Evolutionary conservation across 2,329 filamentous ascomycete genomes (phyloP).

Genomic region (Zymoseptoria tritici): DNA sequence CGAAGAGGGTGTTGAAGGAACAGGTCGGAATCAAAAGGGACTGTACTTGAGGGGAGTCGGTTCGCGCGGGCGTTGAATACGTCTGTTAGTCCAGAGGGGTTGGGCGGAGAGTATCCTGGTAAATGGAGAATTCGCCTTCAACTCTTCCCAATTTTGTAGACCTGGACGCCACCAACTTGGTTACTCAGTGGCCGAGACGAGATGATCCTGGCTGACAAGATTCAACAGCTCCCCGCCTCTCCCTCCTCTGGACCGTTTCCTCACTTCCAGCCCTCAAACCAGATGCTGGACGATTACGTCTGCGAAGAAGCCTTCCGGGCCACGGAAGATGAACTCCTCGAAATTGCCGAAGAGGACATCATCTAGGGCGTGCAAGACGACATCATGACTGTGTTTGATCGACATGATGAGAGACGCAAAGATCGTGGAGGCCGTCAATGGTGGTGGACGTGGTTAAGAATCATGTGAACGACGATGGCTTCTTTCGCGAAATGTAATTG

Average conservation of each 20-base stretch:
- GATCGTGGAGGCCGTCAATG: background rate
- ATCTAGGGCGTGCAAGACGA: background rate
- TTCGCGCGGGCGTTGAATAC: background rate
- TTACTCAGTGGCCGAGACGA: background rate
- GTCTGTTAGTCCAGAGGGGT: background rate
- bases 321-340: background rate
- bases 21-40: background rate
- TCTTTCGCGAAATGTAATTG: too few species aligned
- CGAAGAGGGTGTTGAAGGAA: background rate
- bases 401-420: background rate
- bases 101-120: background rate
- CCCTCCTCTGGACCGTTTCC: background rate
- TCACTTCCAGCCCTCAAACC: background rate
- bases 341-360: background rate
- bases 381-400: background rate
- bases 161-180: too few species aligned
- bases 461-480: too few species aligned
- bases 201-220: background rate
- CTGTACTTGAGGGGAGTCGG: background rate
- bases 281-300: background rate
- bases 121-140: background rate
- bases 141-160: too few species aligned
- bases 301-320: background rate
- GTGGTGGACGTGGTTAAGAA: background rate
- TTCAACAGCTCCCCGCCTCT: background rate